These are phyloP conservation scores for California macrophylla DNA, from an alignment of 441 rosid species.

Conservation along the genomic window DNA sequence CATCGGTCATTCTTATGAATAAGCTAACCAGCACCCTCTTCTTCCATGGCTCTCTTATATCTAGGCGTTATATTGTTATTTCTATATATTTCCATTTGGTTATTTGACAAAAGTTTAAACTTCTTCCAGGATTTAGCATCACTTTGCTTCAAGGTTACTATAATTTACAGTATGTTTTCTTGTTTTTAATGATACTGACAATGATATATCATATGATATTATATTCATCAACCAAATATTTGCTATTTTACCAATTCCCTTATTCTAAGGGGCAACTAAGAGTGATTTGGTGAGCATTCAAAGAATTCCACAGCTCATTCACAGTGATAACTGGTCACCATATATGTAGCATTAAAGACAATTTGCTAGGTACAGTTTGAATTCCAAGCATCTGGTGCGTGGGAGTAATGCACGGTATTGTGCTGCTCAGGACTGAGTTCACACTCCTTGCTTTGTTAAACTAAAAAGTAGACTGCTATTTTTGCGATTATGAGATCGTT, in stretches of 20 bases:
- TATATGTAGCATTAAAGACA: too few species aligned
- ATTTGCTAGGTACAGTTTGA: too few species aligned
- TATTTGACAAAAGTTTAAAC: not conserved
- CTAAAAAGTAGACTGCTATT: not conserved
- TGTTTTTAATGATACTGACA: not conserved
- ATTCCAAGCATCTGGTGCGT: not conserved
- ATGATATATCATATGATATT: not conserved
- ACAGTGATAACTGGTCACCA: too few species aligned
- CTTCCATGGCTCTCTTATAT: not conserved
- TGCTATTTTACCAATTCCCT: not conserved
- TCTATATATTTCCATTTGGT: not conserved
- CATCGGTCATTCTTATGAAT: not conserved
- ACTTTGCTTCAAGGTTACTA: not conserved
- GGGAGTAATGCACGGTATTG: not conserved
- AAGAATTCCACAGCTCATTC: too few species aligned
- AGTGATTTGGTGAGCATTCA: not conserved
- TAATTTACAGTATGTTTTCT: not conserved
- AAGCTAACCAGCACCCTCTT: not conserved
- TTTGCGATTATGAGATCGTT: too few species aligned
- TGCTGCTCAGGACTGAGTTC: too few species aligned
- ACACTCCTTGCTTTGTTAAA: not conserved
- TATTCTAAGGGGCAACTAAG: not conserved
- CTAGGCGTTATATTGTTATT: not conserved
- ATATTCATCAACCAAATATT: not conserved
- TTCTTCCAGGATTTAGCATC: not conserved